Evolutionary conservation across 2,329 filamentous ascomycete species (phyloP).

Genomic region (Cylindrodendrum hubeiense): DNA sequence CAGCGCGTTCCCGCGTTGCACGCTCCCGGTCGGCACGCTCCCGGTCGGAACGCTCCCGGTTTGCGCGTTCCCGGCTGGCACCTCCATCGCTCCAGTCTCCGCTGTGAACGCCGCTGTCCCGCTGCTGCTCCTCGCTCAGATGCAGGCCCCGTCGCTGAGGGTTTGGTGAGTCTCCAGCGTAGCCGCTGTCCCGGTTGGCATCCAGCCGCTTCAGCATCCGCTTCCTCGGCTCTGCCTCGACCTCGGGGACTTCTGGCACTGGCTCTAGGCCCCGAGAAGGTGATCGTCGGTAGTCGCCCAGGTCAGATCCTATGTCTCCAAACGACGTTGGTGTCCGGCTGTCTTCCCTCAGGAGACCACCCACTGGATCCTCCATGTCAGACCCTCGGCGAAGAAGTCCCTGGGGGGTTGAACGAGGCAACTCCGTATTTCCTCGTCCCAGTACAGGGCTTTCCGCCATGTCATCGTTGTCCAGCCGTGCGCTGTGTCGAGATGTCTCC

Average conservation of each 20-base stretch:
- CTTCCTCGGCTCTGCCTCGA: slow-evolving; percentile 51
- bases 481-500: slow-evolving; percentile 40
- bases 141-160: slow-evolving; percentile 52
- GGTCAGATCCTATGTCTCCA: slow-evolving; percentile 40
- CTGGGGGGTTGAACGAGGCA: slow-evolving; percentile 32
- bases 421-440: slow-evolving; percentile 44
- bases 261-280: slow-evolving; percentile 61
- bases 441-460: slow-evolving; percentile 55
- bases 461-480: slow-evolving; percentile 43
- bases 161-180: slow-evolving; percentile 54
- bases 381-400: slow-evolving; percentile 49
- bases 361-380: slow-evolving; percentile 45
- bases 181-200: slow-evolving; percentile 51
- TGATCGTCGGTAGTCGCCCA: slow-evolving; percentile 57
- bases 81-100: slow-evolving; percentile 59
- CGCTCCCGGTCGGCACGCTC: slow-evolving; percentile 21
- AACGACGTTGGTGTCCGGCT: slow-evolving; percentile 37
- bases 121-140: slow-evolving; percentile 52
- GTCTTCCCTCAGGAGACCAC: slow-evolving; percentile 49
- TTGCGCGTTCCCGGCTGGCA: slow-evolving; percentile 32
- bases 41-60: background rate
- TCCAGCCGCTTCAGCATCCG: slow-evolving; percentile 33
- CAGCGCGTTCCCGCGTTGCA: too few species aligned
- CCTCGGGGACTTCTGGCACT: slow-evolving; percentile 64
- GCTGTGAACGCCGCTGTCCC: slow-evolving; percentile 70